Evolutionary conservation across 495 filamentous ascomycete species (phyloP).

Genomic region (Trichoderma parareesei): DNA sequence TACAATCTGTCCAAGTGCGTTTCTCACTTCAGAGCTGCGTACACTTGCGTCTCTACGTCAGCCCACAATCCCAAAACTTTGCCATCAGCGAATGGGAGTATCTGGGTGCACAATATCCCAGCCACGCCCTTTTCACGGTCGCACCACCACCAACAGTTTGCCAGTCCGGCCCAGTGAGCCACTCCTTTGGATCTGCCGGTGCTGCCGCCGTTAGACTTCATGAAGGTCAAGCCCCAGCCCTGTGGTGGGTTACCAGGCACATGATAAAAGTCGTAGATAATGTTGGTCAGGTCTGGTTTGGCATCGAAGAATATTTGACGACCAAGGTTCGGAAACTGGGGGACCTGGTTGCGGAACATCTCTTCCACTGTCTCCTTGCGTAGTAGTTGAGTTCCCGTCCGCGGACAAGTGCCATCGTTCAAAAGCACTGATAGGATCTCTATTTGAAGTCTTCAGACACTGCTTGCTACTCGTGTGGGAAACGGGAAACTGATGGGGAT

Average conservation of each 20-base stretch:
- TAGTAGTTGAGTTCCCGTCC: slow-evolving; percentile 40
- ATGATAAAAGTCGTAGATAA: slow-evolving; percentile 41
- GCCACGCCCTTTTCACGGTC: slow-evolving; percentile 52
- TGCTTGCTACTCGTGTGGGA: not conserved
- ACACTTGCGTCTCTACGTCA: slow-evolving; percentile 29
- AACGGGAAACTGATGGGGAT: not conserved
- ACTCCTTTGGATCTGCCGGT: slow-evolving; percentile 44
- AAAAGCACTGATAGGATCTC: slow-evolving; percentile 41
- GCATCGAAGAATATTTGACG: slow-evolving; percentile 35
- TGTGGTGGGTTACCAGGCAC: slow-evolving; percentile 41
- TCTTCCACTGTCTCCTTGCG: slow-evolving; percentile 41
- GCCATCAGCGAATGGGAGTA: slow-evolving; percentile 47
- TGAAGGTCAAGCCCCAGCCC: slow-evolving; percentile 54
- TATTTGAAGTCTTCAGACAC: slow-evolving; percentile 1
- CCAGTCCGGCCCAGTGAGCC: slow-evolving; percentile 50
- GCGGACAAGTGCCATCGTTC: slow-evolving; percentile 42
- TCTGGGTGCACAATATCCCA: slow-evolving; percentile 49
- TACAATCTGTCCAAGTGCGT: not conserved
- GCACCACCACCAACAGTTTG: slow-evolving; percentile 55
- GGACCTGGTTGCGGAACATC: slow-evolving; percentile 57
- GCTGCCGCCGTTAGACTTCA: slow-evolving; percentile 35
- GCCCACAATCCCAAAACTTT: slow-evolving; percentile 34
- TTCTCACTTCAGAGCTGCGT: slow-evolving; percentile 16
- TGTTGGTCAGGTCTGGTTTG: slow-evolving; percentile 45
- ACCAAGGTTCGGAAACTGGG: slow-evolving; percentile 42